A percentile compares a stretch with the other conserved stretches of the same genome.
Conservation (phyloP, 495 filamentous ascomycete species). For the Rostrohypoxylon terebratum region DNA sequence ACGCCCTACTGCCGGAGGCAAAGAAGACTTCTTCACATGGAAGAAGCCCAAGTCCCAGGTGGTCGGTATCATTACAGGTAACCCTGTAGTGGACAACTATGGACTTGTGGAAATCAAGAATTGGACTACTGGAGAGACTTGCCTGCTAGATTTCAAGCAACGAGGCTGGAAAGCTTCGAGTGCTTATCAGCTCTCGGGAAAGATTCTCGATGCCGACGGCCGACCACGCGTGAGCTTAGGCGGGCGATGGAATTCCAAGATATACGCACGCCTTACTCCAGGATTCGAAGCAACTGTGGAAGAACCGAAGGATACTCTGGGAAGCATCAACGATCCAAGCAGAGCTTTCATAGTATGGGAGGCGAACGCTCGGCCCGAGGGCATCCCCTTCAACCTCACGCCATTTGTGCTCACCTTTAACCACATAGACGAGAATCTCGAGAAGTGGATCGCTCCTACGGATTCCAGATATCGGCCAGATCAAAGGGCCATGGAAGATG, state of each 20-base stretch:
- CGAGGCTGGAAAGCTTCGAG: constrained; percentile 94
- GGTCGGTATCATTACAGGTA: constrained; percentile 96
- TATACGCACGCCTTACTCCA: constrained; percentile 92
- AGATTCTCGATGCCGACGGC: constrained; percentile 79
- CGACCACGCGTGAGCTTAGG: constrained; percentile 87
- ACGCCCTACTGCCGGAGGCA: constrained; percentile 77
- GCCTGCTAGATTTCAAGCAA: constrained; percentile 92
- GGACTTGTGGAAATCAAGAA: constrained; percentile 98
- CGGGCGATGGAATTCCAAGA: constrained; percentile 96
- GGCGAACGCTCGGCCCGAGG: constrained; percentile 79
- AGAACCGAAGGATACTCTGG: constrained; percentile 61
- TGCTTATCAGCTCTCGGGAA: constrained; percentile 87
- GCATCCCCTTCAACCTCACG: constrained; percentile 95
- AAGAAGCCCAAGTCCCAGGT: constrained; percentile 99
- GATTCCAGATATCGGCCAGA: constrained; percentile 92
- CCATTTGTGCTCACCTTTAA: constrained; percentile 96
- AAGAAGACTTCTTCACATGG: constrained; percentile 95
- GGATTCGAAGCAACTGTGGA: constrained; percentile 82
- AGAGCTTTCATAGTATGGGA: constrained; percentile 95
- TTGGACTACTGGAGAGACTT: constrained; percentile 91
- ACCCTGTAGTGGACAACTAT: constrained; percentile 97
- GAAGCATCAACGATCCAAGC: constrained; percentile 63
- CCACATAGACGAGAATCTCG: constrained; percentile 80
- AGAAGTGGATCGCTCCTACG: constrained; percentile 82
- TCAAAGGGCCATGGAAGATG: constrained; percentile 99